Conservation (phyloP, 2,329 filamentous ascomycete genomes). For the Macrophomina phaseolina region DNA sequence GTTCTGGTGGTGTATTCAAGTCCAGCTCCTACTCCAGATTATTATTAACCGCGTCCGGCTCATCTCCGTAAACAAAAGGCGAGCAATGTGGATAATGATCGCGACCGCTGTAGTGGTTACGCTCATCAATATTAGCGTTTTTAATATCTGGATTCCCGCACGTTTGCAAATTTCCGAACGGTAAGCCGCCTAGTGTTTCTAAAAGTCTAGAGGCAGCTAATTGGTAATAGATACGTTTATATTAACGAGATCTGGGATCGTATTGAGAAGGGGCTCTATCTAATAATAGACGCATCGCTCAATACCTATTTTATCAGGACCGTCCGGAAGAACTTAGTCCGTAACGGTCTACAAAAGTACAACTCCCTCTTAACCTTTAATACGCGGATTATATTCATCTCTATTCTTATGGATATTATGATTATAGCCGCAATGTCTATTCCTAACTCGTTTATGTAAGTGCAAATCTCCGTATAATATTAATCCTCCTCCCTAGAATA, state of each 20-base stretch:
- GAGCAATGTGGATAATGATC: conserved; percentile 44
- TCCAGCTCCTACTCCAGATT: conserved; percentile 44
- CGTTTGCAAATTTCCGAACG: conserved; percentile 40
- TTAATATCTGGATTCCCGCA: conserved; percentile 49
- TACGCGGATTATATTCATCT: conserved; percentile 56
- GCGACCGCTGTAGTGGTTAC: conserved; percentile 45
- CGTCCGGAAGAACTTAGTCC: conserved; percentile 55
- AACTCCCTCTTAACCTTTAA: conserved; percentile 58
- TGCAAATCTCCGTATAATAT: too few relatives aligned
- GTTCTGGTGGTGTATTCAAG: conserved; percentile 30
- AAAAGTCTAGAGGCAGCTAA: conserved; percentile 32
- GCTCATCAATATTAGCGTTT: conserved; percentile 44
- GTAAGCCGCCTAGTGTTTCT: conserved; percentile 29
- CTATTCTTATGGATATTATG: conserved; percentile 57
- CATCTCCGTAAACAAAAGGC: conserved; percentile 41
- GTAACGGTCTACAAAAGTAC: conserved; percentile 59
- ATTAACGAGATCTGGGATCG: conserved; percentile 43
- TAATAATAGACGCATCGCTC: conserved; percentile 43
- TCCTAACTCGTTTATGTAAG: too few relatives aligned
- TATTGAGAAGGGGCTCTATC: conserved; percentile 45
- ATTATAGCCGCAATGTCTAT: conserved; percentile 55
- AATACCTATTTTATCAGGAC: conserved; percentile 50
- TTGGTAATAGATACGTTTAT: conserved; percentile 34
- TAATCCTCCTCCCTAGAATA: too few relatives aligned
- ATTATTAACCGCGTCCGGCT: conserved; percentile 49